These are phyloP conservation scores for Pisolithus sp. DNA, from an alignment of 768 basidiomycete species.

Conservation along the genomic window DNA sequence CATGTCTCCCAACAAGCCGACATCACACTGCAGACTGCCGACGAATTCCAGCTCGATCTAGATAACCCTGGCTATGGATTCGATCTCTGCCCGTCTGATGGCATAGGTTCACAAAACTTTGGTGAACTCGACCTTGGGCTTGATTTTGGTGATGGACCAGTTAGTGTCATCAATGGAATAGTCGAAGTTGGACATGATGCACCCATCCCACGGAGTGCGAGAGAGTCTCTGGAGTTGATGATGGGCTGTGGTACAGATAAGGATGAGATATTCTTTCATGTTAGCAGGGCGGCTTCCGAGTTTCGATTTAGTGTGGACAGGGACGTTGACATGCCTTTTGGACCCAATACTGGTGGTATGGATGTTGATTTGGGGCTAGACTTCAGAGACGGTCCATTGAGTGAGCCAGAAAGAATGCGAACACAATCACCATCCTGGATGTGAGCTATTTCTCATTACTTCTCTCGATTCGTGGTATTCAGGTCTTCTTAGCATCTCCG, in stretches of 20 bases:
- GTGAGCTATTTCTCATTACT: slow-evolving; percentile 34
- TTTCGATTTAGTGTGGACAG: slow-evolving; percentile 56
- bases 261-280: slow-evolving; percentile 60
- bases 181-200: slow-evolving; percentile 77
- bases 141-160: slow-evolving; percentile 62
- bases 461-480: slow-evolving; percentile 2
- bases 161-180: slow-evolving; percentile 37
- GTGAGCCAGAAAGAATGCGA: slow-evolving; percentile 47
- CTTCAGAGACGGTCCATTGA: slow-evolving; percentile 51
- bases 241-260: slow-evolving; percentile 42
- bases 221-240: slow-evolving; percentile 58
- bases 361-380: slow-evolving; percentile 68
- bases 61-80: slow-evolving; percentile 58
- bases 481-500: slow-evolving; percentile 59
- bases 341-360: slow-evolving; percentile 43
- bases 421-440: slow-evolving; percentile 61
- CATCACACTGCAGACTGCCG: slow-evolving; percentile 76
- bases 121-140: slow-evolving; percentile 67
- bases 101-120: slow-evolving; percentile 83
- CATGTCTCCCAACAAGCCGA: slow-evolving; percentile 82
- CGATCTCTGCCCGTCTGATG: slow-evolving; percentile 71
- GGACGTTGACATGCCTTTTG: slow-evolving; percentile 43
- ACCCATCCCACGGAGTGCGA: slow-evolving; percentile 34
- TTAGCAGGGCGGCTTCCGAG: slow-evolving; percentile 60
- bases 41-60: slow-evolving; percentile 64